A percentile compares a stretch with the other conserved stretches of the same genome.
Evolutionary conservation across 306 rosid genomes (phyloP).

Genomic region (Prunus persica): DNA sequence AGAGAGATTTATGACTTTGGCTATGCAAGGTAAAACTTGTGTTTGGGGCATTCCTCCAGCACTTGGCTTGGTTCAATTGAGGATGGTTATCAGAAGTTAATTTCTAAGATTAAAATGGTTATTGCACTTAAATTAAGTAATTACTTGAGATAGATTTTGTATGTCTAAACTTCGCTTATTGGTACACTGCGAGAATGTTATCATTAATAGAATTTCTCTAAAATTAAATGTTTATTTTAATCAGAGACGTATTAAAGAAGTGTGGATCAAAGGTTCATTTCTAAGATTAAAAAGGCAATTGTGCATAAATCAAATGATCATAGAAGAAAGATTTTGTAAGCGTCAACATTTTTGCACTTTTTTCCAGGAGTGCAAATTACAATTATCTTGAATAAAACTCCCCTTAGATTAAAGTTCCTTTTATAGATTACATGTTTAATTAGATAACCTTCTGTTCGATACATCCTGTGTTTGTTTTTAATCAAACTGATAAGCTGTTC

Average conservation of each 20-base stretch:
- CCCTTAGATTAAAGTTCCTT: rapidly evolving
- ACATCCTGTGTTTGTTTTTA: too few species aligned
- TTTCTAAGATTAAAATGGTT: too few species aligned
- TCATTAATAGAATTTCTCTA: too few species aligned
- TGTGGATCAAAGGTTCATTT: too few species aligned
- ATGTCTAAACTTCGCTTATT: too few species aligned
- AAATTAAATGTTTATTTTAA: too few species aligned
- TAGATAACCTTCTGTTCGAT: neutral
- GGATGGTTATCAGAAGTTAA: neutral
- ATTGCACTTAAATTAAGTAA: too few species aligned
- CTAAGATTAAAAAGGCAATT: neutral
- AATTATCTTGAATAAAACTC: neutral
- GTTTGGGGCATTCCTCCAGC: conserved; percentile 1
- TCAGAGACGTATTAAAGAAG: neutral
- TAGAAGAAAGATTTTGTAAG: neutral
- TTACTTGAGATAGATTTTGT: too few species aligned
- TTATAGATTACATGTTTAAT: neutral
- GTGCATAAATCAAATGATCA: neutral
- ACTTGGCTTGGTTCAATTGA: conserved; percentile 17
- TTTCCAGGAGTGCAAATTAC: neutral
- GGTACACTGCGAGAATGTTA: too few species aligned
- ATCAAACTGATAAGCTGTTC: too few species aligned
- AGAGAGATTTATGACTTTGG: conserved; percentile 25
- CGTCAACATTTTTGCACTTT: neutral
- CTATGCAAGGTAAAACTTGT: conserved; percentile 19